phyloP scores from a whole-genome alignment of 768 basidiomycete species.

The Macrolepiota fuliginosa region DNA sequence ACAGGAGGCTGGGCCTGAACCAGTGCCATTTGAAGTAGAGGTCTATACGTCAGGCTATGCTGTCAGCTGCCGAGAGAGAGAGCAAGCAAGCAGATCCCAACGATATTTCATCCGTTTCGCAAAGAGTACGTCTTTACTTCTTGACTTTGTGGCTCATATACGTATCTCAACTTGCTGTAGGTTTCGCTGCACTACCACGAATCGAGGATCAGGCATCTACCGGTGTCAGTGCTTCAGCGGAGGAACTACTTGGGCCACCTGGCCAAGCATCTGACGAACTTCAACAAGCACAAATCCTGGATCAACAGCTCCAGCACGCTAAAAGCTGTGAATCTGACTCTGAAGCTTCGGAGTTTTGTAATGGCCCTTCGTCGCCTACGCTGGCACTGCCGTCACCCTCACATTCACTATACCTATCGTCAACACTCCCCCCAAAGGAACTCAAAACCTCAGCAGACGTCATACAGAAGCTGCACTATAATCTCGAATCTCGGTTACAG shows the following conservation, averaged over 20 bases:
- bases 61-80: constrained; percentile 53
- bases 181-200: constrained; percentile 74
- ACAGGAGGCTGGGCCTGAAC: neutral
- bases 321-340: constrained; percentile 24
- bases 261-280: constrained; percentile 47
- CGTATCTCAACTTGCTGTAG: constrained; percentile 30
- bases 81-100: constrained; percentile 69
- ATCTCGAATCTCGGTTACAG: constrained; percentile 72
- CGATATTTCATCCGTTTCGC: constrained; percentile 75
- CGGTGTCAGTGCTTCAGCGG: constrained; percentile 21
- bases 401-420: constrained; percentile 18
- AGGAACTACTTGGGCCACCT: constrained; percentile 24
- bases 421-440: constrained; percentile 13
- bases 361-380: too few species aligned
- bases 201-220: constrained; percentile 24
- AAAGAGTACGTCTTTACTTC: constrained; percentile 48
- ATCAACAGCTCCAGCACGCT: constrained; percentile 45
- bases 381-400: constrained; percentile 17
- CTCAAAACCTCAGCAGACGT: constrained; percentile 23
- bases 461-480: constrained; percentile 61
- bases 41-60: constrained; percentile 80
- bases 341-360: constrained; percentile 13
- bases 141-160: neutral
- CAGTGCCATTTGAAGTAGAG: constrained; percentile 62
- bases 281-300: constrained; percentile 46